A percentile compares a stretch with the other conserved stretches of the same genome.
Conservation (phyloP, 164 flowering plant genomes). For the Vitis riparia region DNA sequence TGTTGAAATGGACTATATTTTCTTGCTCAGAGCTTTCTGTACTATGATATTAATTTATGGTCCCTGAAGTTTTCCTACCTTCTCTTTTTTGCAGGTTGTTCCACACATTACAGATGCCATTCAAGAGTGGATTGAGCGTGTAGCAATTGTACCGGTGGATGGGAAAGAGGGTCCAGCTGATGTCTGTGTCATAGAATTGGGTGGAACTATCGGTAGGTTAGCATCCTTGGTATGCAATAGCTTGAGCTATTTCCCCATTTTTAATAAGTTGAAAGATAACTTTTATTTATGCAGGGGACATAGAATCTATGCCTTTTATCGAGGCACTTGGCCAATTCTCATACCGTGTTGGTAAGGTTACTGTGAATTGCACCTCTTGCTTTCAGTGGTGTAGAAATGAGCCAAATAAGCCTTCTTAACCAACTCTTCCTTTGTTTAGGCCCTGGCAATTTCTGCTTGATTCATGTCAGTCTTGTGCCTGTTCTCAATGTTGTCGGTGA, state of each 20-base stretch:
- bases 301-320: conserved; percentile 93
- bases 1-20: not conserved
- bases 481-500: conserved; percentile 92
- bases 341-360: conserved; percentile 71
- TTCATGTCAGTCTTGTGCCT: conserved; percentile 98
- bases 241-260: not conserved
- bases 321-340: conserved; percentile 97
- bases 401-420: no score
- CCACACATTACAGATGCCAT: conserved; percentile 97
- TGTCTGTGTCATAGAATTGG: conserved; percentile 94
- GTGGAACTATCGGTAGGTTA: conserved; percentile 89
- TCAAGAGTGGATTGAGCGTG: conserved; percentile 96
- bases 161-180: conserved; percentile 89
- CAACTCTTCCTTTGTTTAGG: conserved; percentile 35
- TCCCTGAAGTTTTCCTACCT: not conserved
- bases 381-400: no score
- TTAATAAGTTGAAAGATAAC: not conserved
- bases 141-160: conserved; percentile 84
- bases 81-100: conserved; percentile 54
- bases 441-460: conserved; percentile 85
- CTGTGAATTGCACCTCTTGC: no score
- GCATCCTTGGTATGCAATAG: not conserved
- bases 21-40: not conserved
- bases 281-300: conserved; percentile 68
- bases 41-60: not conserved